A percentile compares a stretch with the other conserved stretches of the same genome.
Conservation (phyloP, 371 early-diverging fungal species). For the Mucor racemosus region DNA sequence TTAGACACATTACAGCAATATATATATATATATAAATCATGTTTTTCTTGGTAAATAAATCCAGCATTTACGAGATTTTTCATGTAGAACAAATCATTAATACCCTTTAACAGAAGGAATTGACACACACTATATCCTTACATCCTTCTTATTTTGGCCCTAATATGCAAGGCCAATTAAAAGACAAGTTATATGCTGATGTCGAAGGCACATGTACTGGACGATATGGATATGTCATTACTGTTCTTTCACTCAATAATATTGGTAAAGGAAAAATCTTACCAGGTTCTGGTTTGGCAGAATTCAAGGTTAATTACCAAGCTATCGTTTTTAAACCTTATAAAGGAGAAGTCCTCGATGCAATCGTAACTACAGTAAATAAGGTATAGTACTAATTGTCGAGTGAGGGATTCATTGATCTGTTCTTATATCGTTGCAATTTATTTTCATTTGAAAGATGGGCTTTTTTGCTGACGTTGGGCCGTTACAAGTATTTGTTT, state of each 20-base stretch:
- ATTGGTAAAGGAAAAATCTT: slow-evolving; percentile 88
- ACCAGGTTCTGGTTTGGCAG: slow-evolving; percentile 88
- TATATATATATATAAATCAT: slow-evolving; percentile 10
- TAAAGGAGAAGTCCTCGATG: slow-evolving; percentile 97
- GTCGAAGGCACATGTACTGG: slow-evolving; percentile 97
- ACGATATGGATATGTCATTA: slow-evolving; percentile 91
- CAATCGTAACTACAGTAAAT: slow-evolving; percentile 92
- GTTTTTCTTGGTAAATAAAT: slow-evolving; percentile 25
- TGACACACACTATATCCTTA: slow-evolving; percentile 89
- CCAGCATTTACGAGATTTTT: not conserved
- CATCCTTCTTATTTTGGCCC: slow-evolving; percentile 94
- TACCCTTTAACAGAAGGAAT: slow-evolving; percentile 64
- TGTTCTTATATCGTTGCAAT: not conserved
- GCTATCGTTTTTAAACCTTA: slow-evolving; percentile 98
- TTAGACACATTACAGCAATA: not conserved
- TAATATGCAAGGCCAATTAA: slow-evolving; percentile 77
- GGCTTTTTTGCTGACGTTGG: slow-evolving; percentile 98
- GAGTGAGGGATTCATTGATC: not conserved
- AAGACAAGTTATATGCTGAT: slow-evolving; percentile 84
- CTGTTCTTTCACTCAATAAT: slow-evolving; percentile 78
- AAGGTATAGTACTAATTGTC: slow-evolving; percentile 60
- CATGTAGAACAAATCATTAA: not conserved
- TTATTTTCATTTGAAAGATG: slow-evolving; percentile 58
- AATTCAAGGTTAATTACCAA: slow-evolving; percentile 93
- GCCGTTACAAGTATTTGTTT: slow-evolving; percentile 96